Percentiles rank a stretch among this genome's conserved stretches.
These are phyloP conservation scores for Talaromyces liani DNA, from an alignment of 495 filamentous ascomycete species.

Conservation along the genomic window DNA sequence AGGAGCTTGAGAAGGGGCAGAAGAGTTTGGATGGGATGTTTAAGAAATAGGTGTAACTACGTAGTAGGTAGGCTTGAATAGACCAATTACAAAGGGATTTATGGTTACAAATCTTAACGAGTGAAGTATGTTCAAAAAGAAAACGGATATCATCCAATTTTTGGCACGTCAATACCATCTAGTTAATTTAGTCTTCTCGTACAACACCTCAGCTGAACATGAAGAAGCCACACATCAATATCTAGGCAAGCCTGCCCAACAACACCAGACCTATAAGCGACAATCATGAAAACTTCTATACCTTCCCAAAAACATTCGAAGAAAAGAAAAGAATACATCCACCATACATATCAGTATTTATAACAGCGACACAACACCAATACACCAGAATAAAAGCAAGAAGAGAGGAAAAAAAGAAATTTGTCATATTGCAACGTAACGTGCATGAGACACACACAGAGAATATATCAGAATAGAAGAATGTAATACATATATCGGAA, in stretches of 20 bases:
- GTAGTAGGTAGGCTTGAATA: not conserved
- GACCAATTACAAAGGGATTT: no score
- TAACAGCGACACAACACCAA: not conserved
- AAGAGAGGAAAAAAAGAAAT: not conserved
- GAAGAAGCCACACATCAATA: not conserved
- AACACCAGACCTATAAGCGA: not conserved
- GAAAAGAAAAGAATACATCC: not conserved
- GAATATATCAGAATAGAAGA: not conserved
- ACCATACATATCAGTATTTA: not conserved
- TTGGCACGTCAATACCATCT: not conserved
- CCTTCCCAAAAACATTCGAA: not conserved
- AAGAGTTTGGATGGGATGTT: conserved; percentile 39
- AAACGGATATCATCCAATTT: not conserved
- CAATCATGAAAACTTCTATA: not conserved
- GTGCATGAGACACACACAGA: not conserved
- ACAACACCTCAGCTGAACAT: not conserved
- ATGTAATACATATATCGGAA: conserved; percentile 7
- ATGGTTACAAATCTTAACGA: not conserved
- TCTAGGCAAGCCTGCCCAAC: not conserved
- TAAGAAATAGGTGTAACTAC: conserved; percentile 8
- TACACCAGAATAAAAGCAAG: not conserved
- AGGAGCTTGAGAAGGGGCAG: conserved; percentile 31
- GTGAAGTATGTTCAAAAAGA: no score
- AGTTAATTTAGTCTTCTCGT: not conserved
- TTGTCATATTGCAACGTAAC: not conserved